Percentiles rank a stretch among this genome's conserved stretches.
Evolutionary conservation across 352 stramenopile genomes (phyloP).

Genomic region (Saprolegnia diclina): DNA sequence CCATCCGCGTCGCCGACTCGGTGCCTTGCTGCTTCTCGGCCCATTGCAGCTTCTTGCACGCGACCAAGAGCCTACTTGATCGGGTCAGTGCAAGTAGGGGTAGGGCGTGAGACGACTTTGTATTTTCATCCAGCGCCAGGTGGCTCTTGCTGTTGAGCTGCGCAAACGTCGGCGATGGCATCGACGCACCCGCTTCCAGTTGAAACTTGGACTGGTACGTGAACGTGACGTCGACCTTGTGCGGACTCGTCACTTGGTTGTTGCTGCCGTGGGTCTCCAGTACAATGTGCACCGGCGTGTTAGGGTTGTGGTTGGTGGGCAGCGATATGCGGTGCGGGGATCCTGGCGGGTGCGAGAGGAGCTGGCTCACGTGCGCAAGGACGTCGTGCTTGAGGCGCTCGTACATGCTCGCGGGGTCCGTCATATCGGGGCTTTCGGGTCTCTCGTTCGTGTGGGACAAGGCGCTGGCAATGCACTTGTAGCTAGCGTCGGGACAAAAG

Average conservation of each 20-base stretch:
- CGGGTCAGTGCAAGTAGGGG: slow-evolving; percentile 29
- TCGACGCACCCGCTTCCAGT: slow-evolving; percentile 19
- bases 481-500: background rate
- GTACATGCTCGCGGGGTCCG: slow-evolving; percentile 4
- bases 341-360: background rate
- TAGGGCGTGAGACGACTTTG: slow-evolving; percentile 43
- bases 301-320: background rate
- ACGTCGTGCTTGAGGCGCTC: slow-evolving; percentile 13
- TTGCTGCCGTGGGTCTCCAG: background rate
- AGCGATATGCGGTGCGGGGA: background rate
- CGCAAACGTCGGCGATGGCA: slow-evolving; percentile 43
- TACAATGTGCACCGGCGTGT: background rate
- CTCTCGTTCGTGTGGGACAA: background rate
- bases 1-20: slow-evolving; percentile 50
- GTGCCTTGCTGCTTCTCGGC: slow-evolving; percentile 42
- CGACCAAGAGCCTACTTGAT: slow-evolving; percentile 47
- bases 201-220: slow-evolving; percentile 30
- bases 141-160: slow-evolving; percentile 6
- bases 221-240: slow-evolving; percentile 13
- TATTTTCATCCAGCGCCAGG: slow-evolving; percentile 33
- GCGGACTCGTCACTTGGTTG: slow-evolving; percentile 3
- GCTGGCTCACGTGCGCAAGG: slow-evolving; percentile 5
- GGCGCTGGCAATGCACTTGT: background rate
- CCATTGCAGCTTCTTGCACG: slow-evolving; percentile 49
- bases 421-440: background rate